Conservation (phyloP, 352 stramenopile genomes). For the Globisporangium spiculum region DNA sequence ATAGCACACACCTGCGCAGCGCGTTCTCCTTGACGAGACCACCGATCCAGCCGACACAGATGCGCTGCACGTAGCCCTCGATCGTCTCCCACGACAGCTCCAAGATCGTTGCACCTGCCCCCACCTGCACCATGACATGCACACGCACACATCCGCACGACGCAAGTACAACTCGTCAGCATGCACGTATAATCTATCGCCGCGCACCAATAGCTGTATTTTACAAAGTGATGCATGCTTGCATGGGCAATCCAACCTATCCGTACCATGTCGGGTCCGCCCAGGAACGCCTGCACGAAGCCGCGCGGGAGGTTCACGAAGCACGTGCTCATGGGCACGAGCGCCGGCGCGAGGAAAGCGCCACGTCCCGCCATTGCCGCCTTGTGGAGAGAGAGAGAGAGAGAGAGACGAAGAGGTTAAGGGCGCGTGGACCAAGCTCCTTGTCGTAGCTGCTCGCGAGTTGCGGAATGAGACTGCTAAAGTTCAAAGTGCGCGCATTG, state of each 20-base stretch:
- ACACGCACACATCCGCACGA: background rate
- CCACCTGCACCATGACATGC: conserved; percentile 21
- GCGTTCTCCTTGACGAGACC: conserved; percentile 46
- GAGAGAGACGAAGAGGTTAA: background rate
- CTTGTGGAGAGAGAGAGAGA: background rate
- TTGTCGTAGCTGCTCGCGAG: background rate
- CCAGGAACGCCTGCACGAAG: conserved; percentile 67
- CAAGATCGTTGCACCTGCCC: conserved; percentile 52
- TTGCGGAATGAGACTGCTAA: background rate
- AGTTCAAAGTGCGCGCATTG: background rate
- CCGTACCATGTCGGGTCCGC: conserved; percentile 30
- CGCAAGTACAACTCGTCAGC: background rate
- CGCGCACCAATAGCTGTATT: background rate
- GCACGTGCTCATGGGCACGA: conserved; percentile 64
- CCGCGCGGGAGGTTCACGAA: conserved; percentile 68
- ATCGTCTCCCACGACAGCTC: conserved; percentile 77
- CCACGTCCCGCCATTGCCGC: conserved; percentile 32
- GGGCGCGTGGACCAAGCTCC: conserved; percentile 8
- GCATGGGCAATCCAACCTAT: background rate
- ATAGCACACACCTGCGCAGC: conserved; percentile 38
- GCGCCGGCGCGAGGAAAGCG: conserved; percentile 57
- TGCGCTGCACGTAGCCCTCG: conserved; percentile 75
- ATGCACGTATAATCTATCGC: background rate
- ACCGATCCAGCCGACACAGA: conserved; percentile 70
- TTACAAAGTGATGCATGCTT: background rate